Conservation (phyloP, 1,139 yeast species). For the Saccharomycopsis hybrid region DNA sequence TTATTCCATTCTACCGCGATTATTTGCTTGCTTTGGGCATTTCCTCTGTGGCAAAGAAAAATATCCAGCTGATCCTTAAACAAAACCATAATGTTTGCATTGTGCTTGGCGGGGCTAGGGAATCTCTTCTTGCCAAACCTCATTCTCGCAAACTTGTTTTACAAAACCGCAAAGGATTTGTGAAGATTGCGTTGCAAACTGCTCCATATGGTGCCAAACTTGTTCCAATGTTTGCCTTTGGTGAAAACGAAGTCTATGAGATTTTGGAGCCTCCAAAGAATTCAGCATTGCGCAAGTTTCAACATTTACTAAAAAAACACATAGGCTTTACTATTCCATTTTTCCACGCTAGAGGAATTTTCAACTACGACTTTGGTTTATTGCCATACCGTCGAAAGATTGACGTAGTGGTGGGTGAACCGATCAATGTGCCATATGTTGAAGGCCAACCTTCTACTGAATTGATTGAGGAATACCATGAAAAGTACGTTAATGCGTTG, state of each 20-base stretch:
- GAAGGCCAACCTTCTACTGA: conserved; percentile 37
- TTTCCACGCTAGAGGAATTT: conserved; percentile 87
- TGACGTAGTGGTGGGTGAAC: conserved; percentile 73
- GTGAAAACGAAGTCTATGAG: conserved; percentile 78
- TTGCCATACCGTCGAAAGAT: conserved; percentile 82
- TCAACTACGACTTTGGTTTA: conserved; percentile 87
- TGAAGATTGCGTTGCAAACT: conserved; percentile 73
- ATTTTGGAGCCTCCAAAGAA: conserved; percentile 49
- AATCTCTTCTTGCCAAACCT: conserved; percentile 66
- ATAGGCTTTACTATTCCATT: conserved; percentile 86
- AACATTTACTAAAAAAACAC: conserved; percentile 60
- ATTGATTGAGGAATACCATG: conserved; percentile 66
- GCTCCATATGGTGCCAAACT: conserved; percentile 40
- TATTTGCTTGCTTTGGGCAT: conserved; percentile 76
- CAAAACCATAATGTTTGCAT: conserved; percentile 76
- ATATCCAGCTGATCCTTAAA: conserved; percentile 57
- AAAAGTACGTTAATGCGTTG: conserved; percentile 62
- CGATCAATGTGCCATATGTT: conserved; percentile 60
- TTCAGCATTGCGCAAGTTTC: conserved; percentile 51
- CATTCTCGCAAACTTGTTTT: conserved; percentile 55
- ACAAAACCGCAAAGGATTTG: conserved; percentile 78
- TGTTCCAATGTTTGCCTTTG: conserved; percentile 86
- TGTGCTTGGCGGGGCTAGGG: conserved; percentile 95
- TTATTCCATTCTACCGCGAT: conserved; percentile 83
- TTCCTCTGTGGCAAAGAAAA: conserved; percentile 75